phyloP scores from a whole-genome alignment of 805 yeast genomes.

The Pichia occidentalis region DNA sequence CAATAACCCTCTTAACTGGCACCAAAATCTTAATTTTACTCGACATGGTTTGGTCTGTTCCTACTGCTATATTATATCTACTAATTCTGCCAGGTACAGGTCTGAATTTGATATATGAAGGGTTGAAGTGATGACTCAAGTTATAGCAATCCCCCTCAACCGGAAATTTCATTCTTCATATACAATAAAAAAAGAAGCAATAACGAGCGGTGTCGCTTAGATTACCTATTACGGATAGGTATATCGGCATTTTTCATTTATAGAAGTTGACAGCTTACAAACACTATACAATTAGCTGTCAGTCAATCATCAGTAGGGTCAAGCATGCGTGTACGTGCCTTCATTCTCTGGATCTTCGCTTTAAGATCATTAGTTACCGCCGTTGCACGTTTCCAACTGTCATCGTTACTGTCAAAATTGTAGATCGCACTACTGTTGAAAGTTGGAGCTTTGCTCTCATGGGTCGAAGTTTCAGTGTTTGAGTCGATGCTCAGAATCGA shows the following conservation, averaged over 20 bases:
- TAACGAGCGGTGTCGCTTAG: too few species aligned
- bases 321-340: conserved; percentile 41
- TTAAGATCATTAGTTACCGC: conserved; percentile 81
- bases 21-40: conserved; percentile 69
- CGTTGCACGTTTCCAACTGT: conserved; percentile 84
- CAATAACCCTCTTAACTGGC: conserved; percentile 93
- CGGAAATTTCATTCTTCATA: too few species aligned
- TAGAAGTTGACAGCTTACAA: too few species aligned
- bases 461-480: conserved; percentile 13
- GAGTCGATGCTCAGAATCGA: conserved; percentile 30
- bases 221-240: too few species aligned
- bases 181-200: too few species aligned
- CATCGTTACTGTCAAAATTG: conserved; percentile 44
- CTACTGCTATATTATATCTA: too few species aligned
- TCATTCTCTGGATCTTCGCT: conserved; percentile 86
- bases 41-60: conserved; percentile 23
- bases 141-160: too few species aligned
- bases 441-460: conserved; percentile 10
- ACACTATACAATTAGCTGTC: too few species aligned
- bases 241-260: too few species aligned
- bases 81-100: too few species aligned
- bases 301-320: conserved; percentile 11
- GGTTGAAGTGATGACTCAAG: too few species aligned
- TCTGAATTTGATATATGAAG: too few species aligned
- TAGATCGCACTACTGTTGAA: conserved; percentile 16